A percentile compares a stretch with the other conserved stretches of the same genome.
Evolutionary conservation across 108 stramenopile genomes (phyloP).

Genomic region (Nannochloropsis salina): DNA sequence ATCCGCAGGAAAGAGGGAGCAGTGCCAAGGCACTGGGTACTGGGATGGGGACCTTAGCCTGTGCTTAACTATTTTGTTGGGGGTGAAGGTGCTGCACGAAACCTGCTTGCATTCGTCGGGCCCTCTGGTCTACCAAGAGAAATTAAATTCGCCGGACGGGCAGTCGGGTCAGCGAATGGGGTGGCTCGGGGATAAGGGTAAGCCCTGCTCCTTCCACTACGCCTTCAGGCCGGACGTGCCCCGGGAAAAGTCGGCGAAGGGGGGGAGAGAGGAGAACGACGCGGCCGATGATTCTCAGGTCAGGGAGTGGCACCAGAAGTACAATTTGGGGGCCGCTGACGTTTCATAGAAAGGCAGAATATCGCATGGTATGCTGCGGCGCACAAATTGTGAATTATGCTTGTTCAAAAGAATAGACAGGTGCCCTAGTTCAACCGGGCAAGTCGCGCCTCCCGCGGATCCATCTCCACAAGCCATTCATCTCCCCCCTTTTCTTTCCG

Average conservation of each 20-base stretch:
- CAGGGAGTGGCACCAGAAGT: not conserved
- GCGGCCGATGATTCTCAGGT: not conserved
- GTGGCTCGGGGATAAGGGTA: constrained; percentile 13
- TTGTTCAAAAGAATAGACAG: no score
- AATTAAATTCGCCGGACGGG: not conserved
- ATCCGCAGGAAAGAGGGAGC: constrained; percentile 2
- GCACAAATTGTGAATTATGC: no score
- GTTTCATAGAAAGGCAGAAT: no score
- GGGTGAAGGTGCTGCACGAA: not conserved
- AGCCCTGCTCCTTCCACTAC: constrained; percentile 11
- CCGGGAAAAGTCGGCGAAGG: not conserved
- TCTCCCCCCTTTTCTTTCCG: no score
- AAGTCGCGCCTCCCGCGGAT: no score
- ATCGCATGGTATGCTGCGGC: no score
- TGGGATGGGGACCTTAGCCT: not conserved
- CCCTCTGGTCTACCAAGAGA: not conserved
- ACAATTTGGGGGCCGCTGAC: not conserved
- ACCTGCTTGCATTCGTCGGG: constrained; percentile 5
- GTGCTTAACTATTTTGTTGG: not conserved
- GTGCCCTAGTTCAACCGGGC: no score
- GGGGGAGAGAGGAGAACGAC: not conserved
- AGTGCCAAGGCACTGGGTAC: not conserved
- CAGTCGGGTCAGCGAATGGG: not conserved
- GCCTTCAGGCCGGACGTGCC: not conserved
- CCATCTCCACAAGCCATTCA: no score